phyloP scores from a whole-genome alignment of 257 asterid genomes.

The Nicotiana knightiana region DNA sequence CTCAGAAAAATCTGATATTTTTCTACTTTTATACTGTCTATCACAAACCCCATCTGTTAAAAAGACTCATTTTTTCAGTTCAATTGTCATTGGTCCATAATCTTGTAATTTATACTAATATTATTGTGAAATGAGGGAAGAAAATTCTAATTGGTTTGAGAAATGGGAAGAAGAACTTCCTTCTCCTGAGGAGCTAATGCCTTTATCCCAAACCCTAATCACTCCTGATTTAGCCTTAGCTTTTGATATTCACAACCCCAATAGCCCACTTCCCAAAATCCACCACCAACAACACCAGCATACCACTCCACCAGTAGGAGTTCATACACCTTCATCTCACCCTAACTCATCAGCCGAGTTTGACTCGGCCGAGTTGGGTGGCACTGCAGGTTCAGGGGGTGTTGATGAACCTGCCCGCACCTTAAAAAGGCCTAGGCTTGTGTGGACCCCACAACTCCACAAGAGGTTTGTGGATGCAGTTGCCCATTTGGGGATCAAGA shows the following conservation, averaged over 20 bases:
- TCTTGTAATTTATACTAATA: neutral
- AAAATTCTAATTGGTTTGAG: constrained; percentile 73
- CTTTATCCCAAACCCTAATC: constrained; percentile 70
- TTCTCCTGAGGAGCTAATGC: constrained; percentile 71
- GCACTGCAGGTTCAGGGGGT: constrained; percentile 23
- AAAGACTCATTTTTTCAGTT: neutral
- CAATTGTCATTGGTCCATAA: neutral
- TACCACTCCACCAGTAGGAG: constrained; percentile 30
- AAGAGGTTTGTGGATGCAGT: constrained; percentile 49
- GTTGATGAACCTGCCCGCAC: constrained; percentile 40
- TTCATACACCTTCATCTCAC: constrained; percentile 38
- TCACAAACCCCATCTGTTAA: neutral
- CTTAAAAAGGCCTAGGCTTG: constrained; percentile 45
- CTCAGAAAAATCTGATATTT: neutral
- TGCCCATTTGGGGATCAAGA: constrained; percentile 46
- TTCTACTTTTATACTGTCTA: neutral
- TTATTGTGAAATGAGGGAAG: constrained; percentile 53
- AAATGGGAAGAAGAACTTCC: constrained; percentile 87
- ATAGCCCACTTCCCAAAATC: constrained; percentile 25
- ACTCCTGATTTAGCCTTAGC: constrained; percentile 69
- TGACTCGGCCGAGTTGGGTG: constrained; percentile 56
- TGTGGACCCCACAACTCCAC: constrained; percentile 55
- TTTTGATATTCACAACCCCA: constrained; percentile 52
- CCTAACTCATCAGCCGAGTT: constrained; percentile 60
- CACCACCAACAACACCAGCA: constrained; percentile 27